These are phyloP conservation scores for Clohesyomyces aquaticus DNA, from an alignment of 495 filamentous ascomycete species.

Conservation along the genomic window DNA sequence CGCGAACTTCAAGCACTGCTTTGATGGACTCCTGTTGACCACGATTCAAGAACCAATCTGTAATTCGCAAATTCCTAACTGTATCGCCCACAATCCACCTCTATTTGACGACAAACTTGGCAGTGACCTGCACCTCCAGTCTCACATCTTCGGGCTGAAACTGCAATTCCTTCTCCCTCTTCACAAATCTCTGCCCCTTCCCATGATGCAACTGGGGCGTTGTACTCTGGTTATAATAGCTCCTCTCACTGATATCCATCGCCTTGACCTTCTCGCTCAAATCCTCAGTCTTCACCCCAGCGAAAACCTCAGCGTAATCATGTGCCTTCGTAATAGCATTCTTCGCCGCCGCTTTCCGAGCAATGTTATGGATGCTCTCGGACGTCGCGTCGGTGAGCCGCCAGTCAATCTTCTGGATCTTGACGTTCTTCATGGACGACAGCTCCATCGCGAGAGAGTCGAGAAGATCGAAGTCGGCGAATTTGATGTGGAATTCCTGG, in stretches of 20 bases:
- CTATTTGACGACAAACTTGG: constrained; percentile 39
- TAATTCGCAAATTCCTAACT: too few species aligned
- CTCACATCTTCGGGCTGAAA: constrained; percentile 25
- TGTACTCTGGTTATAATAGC: constrained; percentile 5
- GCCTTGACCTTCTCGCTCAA: constrained; percentile 4
- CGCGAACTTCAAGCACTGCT: too few species aligned
- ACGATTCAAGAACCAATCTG: too few species aligned
- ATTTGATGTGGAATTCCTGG: constrained; percentile 17
- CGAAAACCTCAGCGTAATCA: neutral
- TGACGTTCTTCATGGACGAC: constrained; percentile 16
- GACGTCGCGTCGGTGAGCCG: constrained; percentile 7
- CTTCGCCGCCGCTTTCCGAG: neutral
- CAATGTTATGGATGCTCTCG: neutral
- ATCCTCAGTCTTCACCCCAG: neutral
- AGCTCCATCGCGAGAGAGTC: constrained; percentile 12
- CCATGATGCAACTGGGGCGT: constrained; percentile 22
- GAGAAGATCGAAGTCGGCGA: constrained; percentile 10
- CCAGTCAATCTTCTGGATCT: constrained; percentile 14
- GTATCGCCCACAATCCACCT: too few species aligned
- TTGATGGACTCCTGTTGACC: too few species aligned
- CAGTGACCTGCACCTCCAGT: constrained; percentile 11
- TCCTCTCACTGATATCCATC: constrained; percentile 2
- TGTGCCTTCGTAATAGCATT: neutral
- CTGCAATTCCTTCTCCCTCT: neutral
- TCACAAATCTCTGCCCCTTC: neutral